These are phyloP conservation scores for Jacaranda mimosifolia DNA, from an alignment of 257 asterid genomes.

Conservation along the genomic window DNA sequence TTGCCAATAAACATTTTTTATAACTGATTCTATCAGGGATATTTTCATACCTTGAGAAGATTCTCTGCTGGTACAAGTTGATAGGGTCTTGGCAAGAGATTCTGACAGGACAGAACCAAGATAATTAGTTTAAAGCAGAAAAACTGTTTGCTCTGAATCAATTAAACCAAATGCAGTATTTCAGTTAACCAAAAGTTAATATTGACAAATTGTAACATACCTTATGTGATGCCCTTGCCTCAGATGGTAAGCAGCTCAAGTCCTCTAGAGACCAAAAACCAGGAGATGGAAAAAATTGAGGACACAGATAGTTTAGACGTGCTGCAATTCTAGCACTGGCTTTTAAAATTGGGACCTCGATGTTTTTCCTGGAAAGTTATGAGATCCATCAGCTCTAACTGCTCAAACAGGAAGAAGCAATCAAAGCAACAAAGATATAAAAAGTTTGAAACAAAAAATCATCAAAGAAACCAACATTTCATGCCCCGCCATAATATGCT, in stretches of 20 bases:
- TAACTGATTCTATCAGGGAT: background rate
- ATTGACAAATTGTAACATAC: conserved; percentile 37
- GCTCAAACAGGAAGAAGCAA: conserved; percentile 18
- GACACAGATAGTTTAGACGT: conserved; percentile 84
- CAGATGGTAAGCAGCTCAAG: conserved; percentile 40
- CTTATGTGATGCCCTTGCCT: conserved; percentile 42
- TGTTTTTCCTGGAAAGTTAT: conserved; percentile 68
- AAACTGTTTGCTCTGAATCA: background rate
- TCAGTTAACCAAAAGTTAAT: background rate
- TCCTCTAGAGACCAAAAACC: conserved; percentile 80
- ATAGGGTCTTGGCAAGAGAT: conserved; percentile 42
- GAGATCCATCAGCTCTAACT: conserved; percentile 35
- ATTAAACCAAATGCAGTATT: background rate
- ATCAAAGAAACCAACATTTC: conserved; percentile 65
- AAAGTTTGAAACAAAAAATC: background rate
- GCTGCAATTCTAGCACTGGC: conserved; percentile 89
- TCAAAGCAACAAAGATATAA: conserved; percentile 10
- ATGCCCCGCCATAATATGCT: conserved; percentile 99
- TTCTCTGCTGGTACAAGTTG: conserved; percentile 78
- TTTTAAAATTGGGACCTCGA: conserved; percentile 87
- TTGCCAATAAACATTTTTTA: background rate
- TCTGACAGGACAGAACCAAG: conserved; percentile 55
- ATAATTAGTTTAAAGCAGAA: conserved; percentile 26
- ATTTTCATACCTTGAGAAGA: conserved; percentile 84
- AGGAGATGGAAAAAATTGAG: conserved; percentile 92